These are phyloP conservation scores for Tuber melanosporum DNA, from an alignment of 495 filamentous ascomycete species.

Conservation along the genomic window DNA sequence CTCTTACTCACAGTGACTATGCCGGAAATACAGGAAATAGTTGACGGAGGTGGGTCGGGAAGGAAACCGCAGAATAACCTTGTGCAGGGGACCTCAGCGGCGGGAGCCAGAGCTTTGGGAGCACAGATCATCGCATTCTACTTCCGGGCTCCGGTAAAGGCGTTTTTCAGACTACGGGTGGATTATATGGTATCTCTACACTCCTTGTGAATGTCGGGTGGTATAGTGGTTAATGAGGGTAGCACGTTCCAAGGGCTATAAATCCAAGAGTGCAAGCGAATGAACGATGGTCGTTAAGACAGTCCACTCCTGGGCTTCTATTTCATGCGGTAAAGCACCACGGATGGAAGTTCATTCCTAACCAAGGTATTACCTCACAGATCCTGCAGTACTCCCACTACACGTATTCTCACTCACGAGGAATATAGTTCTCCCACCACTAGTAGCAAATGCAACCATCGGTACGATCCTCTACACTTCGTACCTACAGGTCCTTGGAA, in stretches of 20 bases:
- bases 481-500: slow-evolving; percentile 72
- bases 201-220: not conserved
- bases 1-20: not conserved
- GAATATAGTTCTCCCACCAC: slow-evolving; percentile 61
- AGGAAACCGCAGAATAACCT: slow-evolving; percentile 26
- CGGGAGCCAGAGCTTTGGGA: slow-evolving; percentile 69
- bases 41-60: slow-evolving; percentile 11
- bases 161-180: slow-evolving; percentile 80
- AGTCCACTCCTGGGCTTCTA: slow-evolving; percentile 71
- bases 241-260: slow-evolving; percentile 53
- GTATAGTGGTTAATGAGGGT: not conserved
- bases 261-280: slow-evolving; percentile 54
- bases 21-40: not conserved
- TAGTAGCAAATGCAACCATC: slow-evolving; percentile 77
- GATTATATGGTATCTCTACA: slow-evolving; percentile 62
- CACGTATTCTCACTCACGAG: slow-evolving; percentile 5
- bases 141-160: slow-evolving; percentile 79
- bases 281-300: slow-evolving; percentile 60
- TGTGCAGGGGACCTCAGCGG: slow-evolving; percentile 54
- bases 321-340: slow-evolving; percentile 69
- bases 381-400: not conserved
- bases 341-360: slow-evolving; percentile 81
- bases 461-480: slow-evolving; percentile 81
- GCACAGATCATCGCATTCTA: slow-evolving; percentile 78
- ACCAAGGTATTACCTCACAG: slow-evolving; percentile 49